A percentile compares a stretch with the other conserved stretches of the same genome.
Evolutionary conservation across 2,329 filamentous ascomycete genomes (phyloP).

Genomic region (Bipolaris zeicola): DNA sequence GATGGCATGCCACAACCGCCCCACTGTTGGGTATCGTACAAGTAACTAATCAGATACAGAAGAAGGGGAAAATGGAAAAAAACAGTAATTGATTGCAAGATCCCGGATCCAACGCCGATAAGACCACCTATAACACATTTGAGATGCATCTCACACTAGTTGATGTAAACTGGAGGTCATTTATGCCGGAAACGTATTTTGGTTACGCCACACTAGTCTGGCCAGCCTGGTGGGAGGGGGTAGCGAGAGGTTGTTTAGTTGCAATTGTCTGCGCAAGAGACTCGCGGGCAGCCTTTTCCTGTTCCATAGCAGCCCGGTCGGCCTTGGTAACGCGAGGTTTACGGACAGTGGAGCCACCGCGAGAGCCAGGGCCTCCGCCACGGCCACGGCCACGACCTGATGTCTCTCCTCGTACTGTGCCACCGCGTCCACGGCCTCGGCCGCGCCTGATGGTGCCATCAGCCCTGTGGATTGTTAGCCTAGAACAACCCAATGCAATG

Average conservation of each 20-base stretch:
- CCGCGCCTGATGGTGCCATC: constrained; percentile 75
- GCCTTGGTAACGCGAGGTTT: constrained; percentile 88
- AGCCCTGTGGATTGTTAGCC: constrained; percentile 58
- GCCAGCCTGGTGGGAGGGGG: constrained; percentile 17
- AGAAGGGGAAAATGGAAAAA: constrained; percentile 1
- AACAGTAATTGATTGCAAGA: background rate
- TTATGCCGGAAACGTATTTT: background rate
- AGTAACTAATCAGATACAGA: constrained; percentile 12
- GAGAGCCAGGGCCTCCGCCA: constrained; percentile 68
- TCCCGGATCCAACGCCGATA: background rate
- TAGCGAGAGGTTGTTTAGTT: constrained; percentile 28
- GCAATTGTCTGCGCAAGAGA: constrained; percentile 48
- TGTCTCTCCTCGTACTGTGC: constrained; percentile 51
- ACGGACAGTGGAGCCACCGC: constrained; percentile 73
- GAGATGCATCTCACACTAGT: background rate
- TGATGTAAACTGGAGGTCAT: background rate
- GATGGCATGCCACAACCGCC: constrained; percentile 5
- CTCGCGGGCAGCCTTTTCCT: constrained; percentile 79
- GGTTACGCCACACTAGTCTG: constrained; percentile 17
- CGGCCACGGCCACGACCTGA: constrained; percentile 52
- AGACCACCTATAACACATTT: background rate
- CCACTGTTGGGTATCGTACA: constrained; percentile 26
- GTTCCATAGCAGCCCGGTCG: constrained; percentile 79
- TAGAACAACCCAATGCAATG: background rate
- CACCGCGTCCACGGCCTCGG: constrained; percentile 61